These are phyloP conservation scores for Talaromyces nanjingensis DNA, from an alignment of 495 filamentous ascomycete genomes.

Conservation along the genomic window DNA sequence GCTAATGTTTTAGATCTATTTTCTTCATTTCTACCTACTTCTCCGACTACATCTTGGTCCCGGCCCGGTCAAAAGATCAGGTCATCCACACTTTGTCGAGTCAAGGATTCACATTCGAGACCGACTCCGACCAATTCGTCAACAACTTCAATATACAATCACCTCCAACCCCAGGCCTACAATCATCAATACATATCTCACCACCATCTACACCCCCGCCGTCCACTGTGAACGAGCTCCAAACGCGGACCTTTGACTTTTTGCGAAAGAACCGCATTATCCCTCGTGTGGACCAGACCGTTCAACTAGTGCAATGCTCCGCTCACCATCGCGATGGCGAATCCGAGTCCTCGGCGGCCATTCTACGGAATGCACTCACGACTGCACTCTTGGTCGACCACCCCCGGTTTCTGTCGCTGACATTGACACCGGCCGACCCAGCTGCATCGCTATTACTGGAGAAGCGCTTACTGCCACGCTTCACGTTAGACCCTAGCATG, in stretches of 20 bases:
- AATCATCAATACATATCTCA: constrained; percentile 25
- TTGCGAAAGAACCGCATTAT: constrained; percentile 67
- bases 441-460: constrained; percentile 75
- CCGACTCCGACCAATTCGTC: constrained; percentile 61
- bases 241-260: constrained; percentile 71
- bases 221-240: constrained; percentile 67
- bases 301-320: constrained; percentile 79
- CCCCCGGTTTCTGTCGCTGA: constrained; percentile 79
- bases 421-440: constrained; percentile 76
- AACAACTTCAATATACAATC: constrained; percentile 33
- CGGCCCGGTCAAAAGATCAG: constrained; percentile 57
- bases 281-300: constrained; percentile 58
- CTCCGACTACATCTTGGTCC: constrained; percentile 93
- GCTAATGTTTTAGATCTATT: constrained; percentile 55
- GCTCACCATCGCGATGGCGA: constrained; percentile 48
- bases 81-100: constrained; percentile 73
- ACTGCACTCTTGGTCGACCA: constrained; percentile 52
- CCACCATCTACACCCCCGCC: constrained; percentile 71
- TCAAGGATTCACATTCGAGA: constrained; percentile 78
- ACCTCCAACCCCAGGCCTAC: constrained; percentile 18
- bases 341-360: constrained; percentile 39
- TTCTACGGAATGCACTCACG: constrained; percentile 37
- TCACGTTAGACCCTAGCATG: constrained; percentile 24
- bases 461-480: constrained; percentile 55
- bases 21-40: constrained; percentile 99